Base-by-base conservation (phyloP, 352 stramenopile genomes). In the Saprolegnia diclina region DNA sequence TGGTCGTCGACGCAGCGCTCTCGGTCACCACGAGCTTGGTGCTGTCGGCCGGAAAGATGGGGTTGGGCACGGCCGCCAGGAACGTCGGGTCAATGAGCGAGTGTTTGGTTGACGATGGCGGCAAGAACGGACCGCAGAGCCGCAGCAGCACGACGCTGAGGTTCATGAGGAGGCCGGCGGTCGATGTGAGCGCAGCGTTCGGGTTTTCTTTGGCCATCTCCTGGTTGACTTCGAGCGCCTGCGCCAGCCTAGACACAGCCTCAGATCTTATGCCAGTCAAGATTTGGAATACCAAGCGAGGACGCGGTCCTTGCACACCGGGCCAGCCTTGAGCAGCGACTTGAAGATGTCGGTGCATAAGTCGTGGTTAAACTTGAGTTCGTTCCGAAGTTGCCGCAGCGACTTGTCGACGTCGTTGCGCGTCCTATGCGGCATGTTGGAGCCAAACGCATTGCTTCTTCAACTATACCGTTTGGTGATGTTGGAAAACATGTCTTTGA, bases 401-500 rank as follows among this genome's bases (percentile, higher is more conserved):
- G 83, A 87, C 71, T 88, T 85, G 65, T 94, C 81, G 40, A 92
- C 79, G 53, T 92, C 81, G 18, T 79, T 83, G 72, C 89, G 89
- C 26, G 83, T 91, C 11, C 42, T 18, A 42, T 18, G 35, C 56
- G 56, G 5, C 32, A 64, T 16, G 35, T 55, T 13, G 35, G 18
- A 29, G 11, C 11, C 14, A 19, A 50, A n/a, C 19, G 16, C 7
- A 37, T 26, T 35, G n/a, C n/a, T n/a, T n/a, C n/a, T n/a, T n/a
- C n/a, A 24, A 50, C 16, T 10, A 6, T 40, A 66, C 57, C 85
- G 81, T 73, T 92, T 94, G 3, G 85, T 90, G 56, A 94, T 87
- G 71, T 94, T 92, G 7, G 79, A 71, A 46, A 94, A 94, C 80
- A 94, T 85, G 67, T 94, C 83, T 67, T 83, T 77, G 6, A 94